Evolutionary conservation across 2,329 filamentous ascomycete genomes (phyloP), one percentile per base, ranked within the genome.

Genomic region (Penicillium sp.): DNA sequence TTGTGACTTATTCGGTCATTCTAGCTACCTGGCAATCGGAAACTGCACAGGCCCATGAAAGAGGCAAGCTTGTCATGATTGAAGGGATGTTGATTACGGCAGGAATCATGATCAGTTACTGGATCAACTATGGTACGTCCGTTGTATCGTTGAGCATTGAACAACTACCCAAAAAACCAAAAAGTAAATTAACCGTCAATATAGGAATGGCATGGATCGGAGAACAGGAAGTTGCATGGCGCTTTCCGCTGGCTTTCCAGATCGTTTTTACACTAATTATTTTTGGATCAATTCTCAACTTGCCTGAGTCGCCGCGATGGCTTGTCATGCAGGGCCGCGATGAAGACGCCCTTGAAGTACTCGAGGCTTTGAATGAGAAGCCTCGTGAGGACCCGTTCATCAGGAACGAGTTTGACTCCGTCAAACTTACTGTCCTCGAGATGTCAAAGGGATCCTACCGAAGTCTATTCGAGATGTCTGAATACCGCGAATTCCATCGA

Each of bases 241-340:
- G 75, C 26, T 73, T 77, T 40, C 75, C 76, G 0, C 72, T 78
- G 26, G 73, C 70, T 4, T 75, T 79, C 51, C 77, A 79, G 53
- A 76, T 77, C 41, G 35, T 75, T 2, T 73, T 79, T 33, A 74
- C 75, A 0, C 33, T 78, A 2, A 59, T 77, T 15, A 75, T 78
- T 17, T 63, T 73, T 36, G 49, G 48, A 21, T 62, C 70, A 14
- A 67, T 76, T 16, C 53, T 72, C 10, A 61, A 64, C 3, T 58
- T 78, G 3, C 76, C 76, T 4, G 77, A 80, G 47, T 77, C 73
- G 0, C 77, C 77, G 2, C 66, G 77, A 38, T 79, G 75, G 72
- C 63, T 80, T 11, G 71, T 79, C 13, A 58, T 77, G 40, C 73
- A 75, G 50, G 75, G 75, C 21, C 63, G 68, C n/a, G 70, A 76